A percentile compares a stretch with the other conserved stretches of the same genome.
Conservation (phyloP, 1,139 yeast species). For the Protomyces inouyei region DNA sequence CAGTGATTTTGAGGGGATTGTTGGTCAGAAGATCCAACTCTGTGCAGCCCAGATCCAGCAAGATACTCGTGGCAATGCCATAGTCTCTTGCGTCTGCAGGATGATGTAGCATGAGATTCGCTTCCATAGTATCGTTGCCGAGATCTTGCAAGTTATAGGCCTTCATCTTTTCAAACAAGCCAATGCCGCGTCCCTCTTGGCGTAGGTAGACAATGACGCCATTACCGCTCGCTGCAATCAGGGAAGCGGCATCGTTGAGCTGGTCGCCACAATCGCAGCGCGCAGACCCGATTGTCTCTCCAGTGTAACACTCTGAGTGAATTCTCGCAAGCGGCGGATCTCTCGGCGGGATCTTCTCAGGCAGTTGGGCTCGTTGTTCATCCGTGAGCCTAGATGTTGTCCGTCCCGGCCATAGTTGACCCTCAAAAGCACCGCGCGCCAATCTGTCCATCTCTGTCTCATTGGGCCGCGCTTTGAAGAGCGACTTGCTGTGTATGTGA, state of each 20-base stretch:
- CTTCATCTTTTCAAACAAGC: constrained; percentile 90
- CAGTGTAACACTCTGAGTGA: constrained; percentile 97
- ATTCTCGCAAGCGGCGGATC: constrained; percentile 61
- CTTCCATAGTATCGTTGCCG: constrained; percentile 98
- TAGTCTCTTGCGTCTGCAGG: constrained; percentile 96
- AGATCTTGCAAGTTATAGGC: constrained; percentile 95
- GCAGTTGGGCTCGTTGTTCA: not conserved
- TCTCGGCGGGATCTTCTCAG: not conserved
- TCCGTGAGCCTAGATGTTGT: constrained; percentile 47
- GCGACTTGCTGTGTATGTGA: constrained; percentile 69
- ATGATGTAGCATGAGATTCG: constrained; percentile 83
- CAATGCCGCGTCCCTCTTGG: constrained; percentile 98
- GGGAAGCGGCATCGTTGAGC: constrained; percentile 92
- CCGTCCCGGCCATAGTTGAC: constrained; percentile 83
- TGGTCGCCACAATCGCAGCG: constrained; percentile 99
- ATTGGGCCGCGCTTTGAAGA: constrained; percentile 56
- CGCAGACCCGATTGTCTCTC: constrained; percentile 98
- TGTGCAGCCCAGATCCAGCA: constrained; percentile 70
- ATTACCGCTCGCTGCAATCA: constrained; percentile 79
- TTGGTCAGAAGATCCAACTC: constrained; percentile 79
- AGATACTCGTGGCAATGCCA: constrained; percentile 86
- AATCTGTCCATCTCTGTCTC: constrained; percentile 90
- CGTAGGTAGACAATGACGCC: constrained; percentile 94
- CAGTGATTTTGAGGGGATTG: constrained; percentile 92
- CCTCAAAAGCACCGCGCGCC: constrained; percentile 96